Conservation (phyloP, 192 early-diverging fungal species). For the Podila verticillata region DNA sequence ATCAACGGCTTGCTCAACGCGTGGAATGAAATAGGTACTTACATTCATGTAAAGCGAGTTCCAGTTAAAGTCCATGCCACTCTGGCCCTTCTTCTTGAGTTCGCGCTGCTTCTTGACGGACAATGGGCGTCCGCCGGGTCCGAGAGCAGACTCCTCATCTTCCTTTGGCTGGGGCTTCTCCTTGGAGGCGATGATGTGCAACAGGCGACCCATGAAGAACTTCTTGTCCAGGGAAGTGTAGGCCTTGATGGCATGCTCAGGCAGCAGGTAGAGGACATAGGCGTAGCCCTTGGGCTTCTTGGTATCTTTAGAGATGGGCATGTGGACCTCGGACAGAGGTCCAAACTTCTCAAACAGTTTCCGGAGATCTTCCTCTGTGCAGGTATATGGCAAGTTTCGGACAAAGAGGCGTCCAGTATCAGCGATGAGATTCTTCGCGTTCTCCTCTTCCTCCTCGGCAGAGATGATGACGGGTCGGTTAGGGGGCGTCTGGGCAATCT, state of each 20-base stretch:
- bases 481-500: conserved; percentile 39
- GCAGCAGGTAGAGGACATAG: conserved; percentile 87
- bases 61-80: conserved; percentile 93
- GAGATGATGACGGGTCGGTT: conserved; percentile 51
- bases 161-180: conserved; percentile 80
- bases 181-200: conserved; percentile 90
- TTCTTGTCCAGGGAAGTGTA: conserved; percentile 82
- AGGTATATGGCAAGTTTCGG: conserved; percentile 91
- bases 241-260: conserved; percentile 94
- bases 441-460: conserved; percentile 51
- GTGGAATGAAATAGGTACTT: conserved; percentile 26
- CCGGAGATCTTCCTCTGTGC: conserved; percentile 89
- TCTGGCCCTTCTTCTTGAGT: conserved; percentile 76
- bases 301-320: conserved; percentile 92
- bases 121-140: conserved; percentile 62
- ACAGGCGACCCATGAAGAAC: conserved; percentile 91
- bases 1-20: background rate
- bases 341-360: conserved; percentile 87
- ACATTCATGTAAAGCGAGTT: conserved; percentile 96
- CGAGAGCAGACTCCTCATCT: conserved; percentile 54
- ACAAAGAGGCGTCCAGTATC: conserved; percentile 97
- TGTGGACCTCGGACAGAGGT: conserved; percentile 91
- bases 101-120: conserved; percentile 88
- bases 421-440: conserved; percentile 75
- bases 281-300: conserved; percentile 95